Conservation (phyloP, 306 rosid genomes). For the Begonia fuchsioides region DNA sequence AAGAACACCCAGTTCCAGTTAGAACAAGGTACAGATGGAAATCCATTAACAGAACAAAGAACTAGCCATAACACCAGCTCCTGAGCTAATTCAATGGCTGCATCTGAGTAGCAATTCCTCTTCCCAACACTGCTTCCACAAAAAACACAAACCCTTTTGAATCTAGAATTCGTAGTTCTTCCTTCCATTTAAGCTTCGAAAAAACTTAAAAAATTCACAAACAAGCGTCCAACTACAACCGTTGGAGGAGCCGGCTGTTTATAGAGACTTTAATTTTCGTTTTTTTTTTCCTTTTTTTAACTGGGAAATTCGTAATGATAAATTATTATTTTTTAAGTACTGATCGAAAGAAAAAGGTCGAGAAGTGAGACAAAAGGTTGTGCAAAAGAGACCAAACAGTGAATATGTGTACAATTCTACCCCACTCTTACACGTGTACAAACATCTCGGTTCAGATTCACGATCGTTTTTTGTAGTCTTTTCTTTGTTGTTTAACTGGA, state of each 20-base stretch:
- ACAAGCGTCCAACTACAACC: neutral
- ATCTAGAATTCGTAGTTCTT: slow-evolving; percentile 19
- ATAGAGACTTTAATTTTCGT: neutral
- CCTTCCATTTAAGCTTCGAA: slow-evolving; percentile 33
- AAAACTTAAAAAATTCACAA: too few relatives aligned
- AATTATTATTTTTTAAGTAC: too few relatives aligned
- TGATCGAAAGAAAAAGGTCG: neutral
- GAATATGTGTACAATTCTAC: neutral
- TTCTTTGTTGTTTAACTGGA: neutral
- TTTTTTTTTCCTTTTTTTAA: too few relatives aligned
- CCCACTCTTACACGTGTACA: slow-evolving; percentile 6
- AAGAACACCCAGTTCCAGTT: neutral
- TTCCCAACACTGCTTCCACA: slow-evolving; percentile 49
- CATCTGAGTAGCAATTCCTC: slow-evolving; percentile 30
- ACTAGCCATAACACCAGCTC: slow-evolving; percentile 22
- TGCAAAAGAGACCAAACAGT: slow-evolving; percentile 6
- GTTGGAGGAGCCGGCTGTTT: neutral
- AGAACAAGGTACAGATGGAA: neutral
- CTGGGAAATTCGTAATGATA: neutral
- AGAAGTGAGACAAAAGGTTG: slow-evolving; percentile 20
- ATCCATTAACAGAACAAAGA: neutral
- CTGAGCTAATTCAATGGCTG: slow-evolving; percentile 38
- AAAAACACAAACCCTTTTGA: slow-evolving; percentile 39
- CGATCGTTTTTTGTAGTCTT: neutral
- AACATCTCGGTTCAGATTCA: neutral